These are phyloP conservation scores for Pyrenochaeta sp. DNA, from an alignment of 2,329 filamentous ascomycete genomes.

Conservation along the genomic window DNA sequence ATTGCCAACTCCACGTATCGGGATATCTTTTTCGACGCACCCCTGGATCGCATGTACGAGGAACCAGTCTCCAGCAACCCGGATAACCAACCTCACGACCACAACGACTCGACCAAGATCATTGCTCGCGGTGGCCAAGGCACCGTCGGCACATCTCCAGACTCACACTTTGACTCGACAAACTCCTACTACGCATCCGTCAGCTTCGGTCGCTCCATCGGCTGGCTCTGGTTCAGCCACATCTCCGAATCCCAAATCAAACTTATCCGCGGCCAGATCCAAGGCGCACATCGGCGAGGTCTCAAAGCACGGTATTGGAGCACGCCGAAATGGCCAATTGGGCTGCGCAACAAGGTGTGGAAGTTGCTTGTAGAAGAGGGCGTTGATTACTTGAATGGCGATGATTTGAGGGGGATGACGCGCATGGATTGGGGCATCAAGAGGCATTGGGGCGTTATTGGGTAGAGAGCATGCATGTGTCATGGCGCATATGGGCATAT, in stretches of 20 bases:
- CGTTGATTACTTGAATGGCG: slow-evolving; percentile 65
- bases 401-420: slow-evolving; percentile 61
- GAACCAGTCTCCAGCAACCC: slow-evolving; percentile 3
- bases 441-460: slow-evolving; percentile 33
- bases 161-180: slow-evolving; percentile 49
- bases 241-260: slow-evolving; percentile 57
- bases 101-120: slow-evolving; percentile 4
- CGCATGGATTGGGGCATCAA: slow-evolving; percentile 55
- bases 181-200: slow-evolving; percentile 74
- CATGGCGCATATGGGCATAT: too few relatives aligned
- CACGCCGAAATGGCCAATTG: slow-evolving; percentile 62
- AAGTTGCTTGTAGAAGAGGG: slow-evolving; percentile 61
- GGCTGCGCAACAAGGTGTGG: slow-evolving; percentile 63
- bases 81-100: background rate
- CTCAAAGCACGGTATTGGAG: slow-evolving; percentile 66
- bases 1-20: slow-evolving; percentile 57
- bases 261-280: slow-evolving; percentile 60
- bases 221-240: slow-evolving; percentile 56
- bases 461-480: too few relatives aligned
- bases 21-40: slow-evolving; percentile 65
- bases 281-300: slow-evolving; percentile 59
- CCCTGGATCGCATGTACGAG: slow-evolving; percentile 50
- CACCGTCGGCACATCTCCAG: slow-evolving; percentile 48
- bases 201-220: slow-evolving; percentile 63
- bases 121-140: slow-evolving; percentile 52